Conservation (phyloP, 2,329 filamentous ascomycete species). For the Coleophoma crateriformis region DNA sequence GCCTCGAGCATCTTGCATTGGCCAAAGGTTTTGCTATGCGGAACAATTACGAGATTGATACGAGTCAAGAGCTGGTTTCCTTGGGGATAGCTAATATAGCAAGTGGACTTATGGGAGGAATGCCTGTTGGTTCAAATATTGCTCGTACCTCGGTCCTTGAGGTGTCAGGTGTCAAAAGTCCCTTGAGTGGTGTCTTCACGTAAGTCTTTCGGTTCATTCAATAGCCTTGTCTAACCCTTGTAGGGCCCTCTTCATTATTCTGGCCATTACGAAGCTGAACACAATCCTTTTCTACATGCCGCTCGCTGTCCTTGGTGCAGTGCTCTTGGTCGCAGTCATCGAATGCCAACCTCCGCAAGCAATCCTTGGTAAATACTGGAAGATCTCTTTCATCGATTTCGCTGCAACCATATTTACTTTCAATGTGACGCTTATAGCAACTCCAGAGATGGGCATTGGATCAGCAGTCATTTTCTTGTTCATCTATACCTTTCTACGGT, state of each 20-base stretch:
- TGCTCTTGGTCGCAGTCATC: slow-evolving; percentile 34
- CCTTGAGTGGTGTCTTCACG: slow-evolving; percentile 53
- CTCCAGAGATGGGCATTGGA: slow-evolving; percentile 46
- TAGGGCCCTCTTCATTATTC: not conserved
- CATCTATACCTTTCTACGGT: slow-evolving; percentile 11
- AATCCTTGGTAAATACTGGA: slow-evolving; percentile 53
- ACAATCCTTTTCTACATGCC: slow-evolving; percentile 59
- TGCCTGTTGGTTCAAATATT: slow-evolving; percentile 61
- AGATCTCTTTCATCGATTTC: slow-evolving; percentile 59
- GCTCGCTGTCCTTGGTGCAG: slow-evolving; percentile 56
- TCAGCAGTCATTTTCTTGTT: slow-evolving; percentile 8
- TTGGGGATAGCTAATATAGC: slow-evolving; percentile 56
- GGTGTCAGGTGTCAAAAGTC: slow-evolving; percentile 54
- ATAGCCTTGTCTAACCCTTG: too few relatives aligned
- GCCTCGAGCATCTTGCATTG: slow-evolving; percentile 57
- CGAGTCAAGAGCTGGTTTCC: slow-evolving; percentile 60
- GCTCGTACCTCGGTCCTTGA: slow-evolving; percentile 63
- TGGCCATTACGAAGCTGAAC: not conserved
- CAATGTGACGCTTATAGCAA: slow-evolving; percentile 58
- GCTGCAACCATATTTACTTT: slow-evolving; percentile 57
- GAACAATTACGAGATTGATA: slow-evolving; percentile 57
- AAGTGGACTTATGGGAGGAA: slow-evolving; percentile 58
- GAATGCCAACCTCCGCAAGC: slow-evolving; percentile 9
- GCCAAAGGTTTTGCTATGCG: slow-evolving; percentile 55
- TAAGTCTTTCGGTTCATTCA: slow-evolving; percentile 51